Base-by-base conservation (phyloP, 2,329 filamentous ascomycete genomes). In the Magnaporthiopsis incrustans region DNA sequence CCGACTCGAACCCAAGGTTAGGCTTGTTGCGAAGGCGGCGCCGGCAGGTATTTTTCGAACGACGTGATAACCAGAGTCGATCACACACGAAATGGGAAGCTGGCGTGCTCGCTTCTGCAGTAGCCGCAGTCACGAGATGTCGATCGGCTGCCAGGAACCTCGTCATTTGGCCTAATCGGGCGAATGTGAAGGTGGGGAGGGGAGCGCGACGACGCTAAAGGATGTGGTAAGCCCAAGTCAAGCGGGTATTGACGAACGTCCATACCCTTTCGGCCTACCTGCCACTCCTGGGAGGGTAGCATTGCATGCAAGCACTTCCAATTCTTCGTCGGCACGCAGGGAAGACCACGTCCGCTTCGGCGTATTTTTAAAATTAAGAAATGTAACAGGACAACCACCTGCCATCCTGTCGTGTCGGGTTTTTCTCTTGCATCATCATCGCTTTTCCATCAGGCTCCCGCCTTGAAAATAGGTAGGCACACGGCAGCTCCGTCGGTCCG, bases 251-350 rank as follows among this genome's bases (percentile, higher is more conserved):
- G 44, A 53, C n/a, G 44, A 53, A 22, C 44, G 4, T 30, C 30
- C n/a, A n/a, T 30, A 30, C 38, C 38, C 12, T 35, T 35, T 35
- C 33, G 33, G 33, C 33, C 33, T 35, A 35, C 30, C 30, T 30
- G 30, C 30, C 30, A 30, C 30, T 30, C 30, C 30, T 26, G 15
- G 15, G 14, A 22, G 64, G 58, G 64, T 62, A 30, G 64, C 30
- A 65, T 64, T 63, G 63, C 27, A 57, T 64, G 62, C 64, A 61
- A 64, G 62, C 64, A 65, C 64, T 65, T 65, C 58, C 33, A 30
- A 30, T 30, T 30, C 30, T 30, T 30, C 30, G 7, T 30, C 30
- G 30, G 30, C 30, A 30, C 30, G 33, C 33, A 35, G 8, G 22
- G 8, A 53, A 53, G 10, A 25, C 6, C 22, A 53, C 44, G 6